Conservation (phyloP, 768 basidiomycete species). For the Amanita molliuscula region DNA sequence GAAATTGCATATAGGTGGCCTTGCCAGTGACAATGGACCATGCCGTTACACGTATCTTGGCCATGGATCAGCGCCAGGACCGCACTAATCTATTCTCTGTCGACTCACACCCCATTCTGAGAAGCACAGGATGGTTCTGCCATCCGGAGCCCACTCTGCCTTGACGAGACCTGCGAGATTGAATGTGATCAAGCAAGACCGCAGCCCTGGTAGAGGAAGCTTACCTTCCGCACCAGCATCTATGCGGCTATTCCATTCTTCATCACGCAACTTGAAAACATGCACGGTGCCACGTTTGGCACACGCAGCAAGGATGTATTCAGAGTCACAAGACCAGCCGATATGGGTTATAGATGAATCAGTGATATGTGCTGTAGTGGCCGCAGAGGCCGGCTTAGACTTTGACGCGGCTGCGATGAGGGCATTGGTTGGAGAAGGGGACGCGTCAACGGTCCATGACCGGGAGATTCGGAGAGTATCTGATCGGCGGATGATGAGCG, state of each 20-base stretch:
- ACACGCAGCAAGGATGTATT: constrained; percentile 76
- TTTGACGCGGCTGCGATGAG: constrained; percentile 26
- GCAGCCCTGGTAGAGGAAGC: neutral
- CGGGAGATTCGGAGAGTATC: constrained; percentile 77
- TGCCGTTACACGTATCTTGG: constrained; percentile 73
- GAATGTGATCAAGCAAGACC: neutral
- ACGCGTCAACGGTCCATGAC: constrained; percentile 61
- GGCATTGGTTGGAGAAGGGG: constrained; percentile 39
- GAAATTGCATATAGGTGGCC: constrained; percentile 81
- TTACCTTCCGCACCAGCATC: constrained; percentile 70
- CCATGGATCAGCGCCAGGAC: constrained; percentile 2
- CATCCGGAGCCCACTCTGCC: constrained; percentile 87
- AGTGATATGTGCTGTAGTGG: constrained; percentile 13
- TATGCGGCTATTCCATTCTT: constrained; percentile 67
- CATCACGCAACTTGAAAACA: constrained; percentile 72
- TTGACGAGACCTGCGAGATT: constrained; percentile 50
- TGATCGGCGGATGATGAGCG: constrained; percentile 75
- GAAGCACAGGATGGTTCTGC: constrained; percentile 76
- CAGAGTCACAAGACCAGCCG: constrained; percentile 83
- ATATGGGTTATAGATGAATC: constrained; percentile 58
- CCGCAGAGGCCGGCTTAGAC: constrained; percentile 17
- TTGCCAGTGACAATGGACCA: constrained; percentile 73
- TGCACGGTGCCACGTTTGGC: constrained; percentile 62
- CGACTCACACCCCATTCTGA: constrained; percentile 86
- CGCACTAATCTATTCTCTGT: neutral